phyloP scores from a whole-genome alignment of 352 stramenopile species.

The Phytophthora foliorum region DNA sequence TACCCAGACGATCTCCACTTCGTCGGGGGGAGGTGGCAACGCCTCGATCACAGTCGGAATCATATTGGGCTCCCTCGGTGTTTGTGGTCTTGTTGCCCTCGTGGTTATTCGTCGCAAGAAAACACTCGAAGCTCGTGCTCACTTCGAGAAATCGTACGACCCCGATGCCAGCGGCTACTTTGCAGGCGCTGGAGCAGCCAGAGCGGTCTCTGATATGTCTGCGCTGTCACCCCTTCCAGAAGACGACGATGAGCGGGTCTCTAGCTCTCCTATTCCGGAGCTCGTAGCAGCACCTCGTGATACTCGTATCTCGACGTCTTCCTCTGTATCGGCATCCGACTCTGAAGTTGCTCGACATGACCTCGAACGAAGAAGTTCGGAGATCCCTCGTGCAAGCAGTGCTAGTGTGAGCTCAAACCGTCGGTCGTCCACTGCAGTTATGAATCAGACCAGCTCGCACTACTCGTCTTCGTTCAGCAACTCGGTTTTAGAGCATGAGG shows the following conservation, averaged over 20 bases:
- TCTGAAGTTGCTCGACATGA: slow-evolving; percentile 47
- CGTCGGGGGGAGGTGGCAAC: slow-evolving; percentile 42
- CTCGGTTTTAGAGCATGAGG: slow-evolving; percentile 31
- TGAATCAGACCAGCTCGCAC: slow-evolving; percentile 34
- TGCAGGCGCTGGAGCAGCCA: slow-evolving; percentile 39
- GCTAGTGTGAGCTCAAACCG: slow-evolving; percentile 32
- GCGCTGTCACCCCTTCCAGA: slow-evolving; percentile 46
- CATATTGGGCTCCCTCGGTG: slow-evolving; percentile 56
- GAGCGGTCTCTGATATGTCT: slow-evolving; percentile 30
- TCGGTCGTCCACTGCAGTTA: slow-evolving; percentile 61
- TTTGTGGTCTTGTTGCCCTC: slow-evolving; percentile 53
- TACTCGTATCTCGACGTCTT: slow-evolving; percentile 57
- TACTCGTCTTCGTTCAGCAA: slow-evolving; percentile 45
- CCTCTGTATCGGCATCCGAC: slow-evolving; percentile 52
- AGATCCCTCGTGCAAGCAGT: slow-evolving; percentile 24
- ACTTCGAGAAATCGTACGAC: slow-evolving; percentile 56
- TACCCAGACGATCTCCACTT: slow-evolving; percentile 51
- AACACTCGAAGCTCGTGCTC: slow-evolving; percentile 52
- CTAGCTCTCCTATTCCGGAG: slow-evolving; percentile 58
- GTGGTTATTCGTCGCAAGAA: slow-evolving; percentile 70
- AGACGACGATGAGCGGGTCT: slow-evolving; percentile 32
- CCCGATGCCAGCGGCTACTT: slow-evolving; percentile 55
- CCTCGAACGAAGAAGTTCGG: slow-evolving; percentile 22
- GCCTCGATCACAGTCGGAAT: slow-evolving; percentile 57
- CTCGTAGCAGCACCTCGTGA: slow-evolving; percentile 43